Evolutionary conservation across 768 basidiomycete genomes (phyloP), one percentile per base, ranked within the genome.

Genomic region (Tulasnella sp.): DNA sequence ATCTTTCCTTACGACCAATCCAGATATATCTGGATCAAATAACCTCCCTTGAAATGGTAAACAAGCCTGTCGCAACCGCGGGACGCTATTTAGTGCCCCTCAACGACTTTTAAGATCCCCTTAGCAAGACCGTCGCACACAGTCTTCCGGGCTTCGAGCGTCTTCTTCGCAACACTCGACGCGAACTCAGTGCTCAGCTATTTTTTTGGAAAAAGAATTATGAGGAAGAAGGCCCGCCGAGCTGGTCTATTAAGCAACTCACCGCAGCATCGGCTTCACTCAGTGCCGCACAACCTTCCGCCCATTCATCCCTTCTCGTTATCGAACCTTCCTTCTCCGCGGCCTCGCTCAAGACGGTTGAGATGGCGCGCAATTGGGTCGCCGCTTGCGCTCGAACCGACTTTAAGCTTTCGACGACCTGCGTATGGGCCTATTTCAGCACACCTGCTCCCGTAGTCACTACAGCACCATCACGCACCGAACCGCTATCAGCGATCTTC

Each of bases 331-430:
- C 86, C 2, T 75, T 26, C 11, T 72, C 71, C 7, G 37, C 52
- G 29, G 36, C n/a, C 16, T 72, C 40, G 5, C 0, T 72, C 14
- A 74, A 62, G 1, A 41, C 19, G 12, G 62, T 44, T 7, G 90
- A 86, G 70, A 93, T 87, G 26, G 88, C 85, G 73, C 83, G 85
- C 62, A 93, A 78, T 7, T 83, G 80, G 17, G 80, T 79, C 17
- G 84, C 64, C 22, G 86, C 90, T 75, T 83, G 83, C 12, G 82
- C 77, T 16, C 88, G 86, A 72, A 92, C 79, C 22, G 81, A 79
- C 77, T 91, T 93, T 78, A 91, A 86, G 77, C 82, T 87, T 59
- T 87, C 81, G 42, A 86, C 87, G 68, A 92, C 83, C 91, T 92
- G 11, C 39, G n/a, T 66, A 67, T 32, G n/a, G 12, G 3, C n/a